Evolutionary conservation across 441 rosid genomes (phyloP), one percentile per base, ranked within the genome.

Genomic region (Populus hybrid): DNA sequence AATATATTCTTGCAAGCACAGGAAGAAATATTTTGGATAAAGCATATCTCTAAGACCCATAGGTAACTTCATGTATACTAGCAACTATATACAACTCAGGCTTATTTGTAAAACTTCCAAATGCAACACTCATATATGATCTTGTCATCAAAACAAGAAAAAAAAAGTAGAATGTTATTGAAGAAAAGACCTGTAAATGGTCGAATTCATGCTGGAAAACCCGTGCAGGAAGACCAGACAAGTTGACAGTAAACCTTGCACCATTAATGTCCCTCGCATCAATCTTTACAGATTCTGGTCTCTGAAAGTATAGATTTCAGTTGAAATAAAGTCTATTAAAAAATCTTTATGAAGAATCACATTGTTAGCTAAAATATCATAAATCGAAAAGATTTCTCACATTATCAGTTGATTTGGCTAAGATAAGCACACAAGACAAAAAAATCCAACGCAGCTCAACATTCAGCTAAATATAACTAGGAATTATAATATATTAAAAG

Each of bases 151-250:
- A 65, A 4, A 2, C 8, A 68, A 68, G 3, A 20, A 33, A 10
- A 18, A 2, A 68, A 1, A 1, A 23, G n/a, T 4, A 14, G 35
- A 31, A 26, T 33, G 9, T 68, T 29, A 20, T 3, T 29, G 71
- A 38, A 80, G 72, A 74, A 81, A 74, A n/a, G 70, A 91, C 99
- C 94, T 91, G 88, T 69, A 96, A 83, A 86, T 96, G 98, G 78
- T 96, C 99, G 68, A 89, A 96, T 84, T 96, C 98, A 76, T 96
- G 99, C 82, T 94, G 99, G 82, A 96, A 96, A 79, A 94, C 88
- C 66, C 98, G 87, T 78, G 94, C 94, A 69, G 93, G 91, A 86
- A 96, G 91, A 80, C 84, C 96, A 0, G 97, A 89, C 79, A 96
- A 85, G 80, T 79, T 89, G 76, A 95, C 80, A 50, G 86, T 79